Conservation (phyloP, 768 basidiomycete genomes). For the Pisolithus orientalis region DNA sequence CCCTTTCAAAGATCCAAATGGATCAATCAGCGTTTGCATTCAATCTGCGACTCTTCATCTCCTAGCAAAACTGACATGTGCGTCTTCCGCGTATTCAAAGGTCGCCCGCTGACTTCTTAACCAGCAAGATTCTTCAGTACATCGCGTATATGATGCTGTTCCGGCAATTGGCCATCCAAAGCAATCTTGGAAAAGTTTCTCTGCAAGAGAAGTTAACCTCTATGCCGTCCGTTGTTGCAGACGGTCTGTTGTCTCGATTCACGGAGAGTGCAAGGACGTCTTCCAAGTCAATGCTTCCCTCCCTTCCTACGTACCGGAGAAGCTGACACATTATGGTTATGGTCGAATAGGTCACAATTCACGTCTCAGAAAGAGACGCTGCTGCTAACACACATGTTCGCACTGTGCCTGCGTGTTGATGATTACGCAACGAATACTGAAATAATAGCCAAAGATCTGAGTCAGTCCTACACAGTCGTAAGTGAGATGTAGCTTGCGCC, state of each 20-base stretch:
- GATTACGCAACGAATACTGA: slow-evolving; percentile 67
- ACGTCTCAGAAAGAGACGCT: slow-evolving; percentile 69
- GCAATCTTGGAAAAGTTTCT: slow-evolving; percentile 40
- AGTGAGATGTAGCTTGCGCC: slow-evolving; percentile 21
- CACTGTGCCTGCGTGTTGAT: slow-evolving; percentile 74
- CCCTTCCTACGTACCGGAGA: not conserved
- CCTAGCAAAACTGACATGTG: slow-evolving; percentile 60
- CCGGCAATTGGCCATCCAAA: slow-evolving; percentile 37
- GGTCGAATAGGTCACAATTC: slow-evolving; percentile 32
- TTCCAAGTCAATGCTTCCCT: slow-evolving; percentile 42
- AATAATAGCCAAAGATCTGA: slow-evolving; percentile 67
- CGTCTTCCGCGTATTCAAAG: slow-evolving; percentile 17
- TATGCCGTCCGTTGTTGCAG: slow-evolving; percentile 60
- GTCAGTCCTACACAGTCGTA: slow-evolving; percentile 60
- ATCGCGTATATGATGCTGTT: slow-evolving; percentile 80
- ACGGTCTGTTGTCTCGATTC: slow-evolving; percentile 73
- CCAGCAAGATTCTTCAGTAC: slow-evolving; percentile 72
- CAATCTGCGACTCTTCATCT: slow-evolving; percentile 34
- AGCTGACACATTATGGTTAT: not conserved
- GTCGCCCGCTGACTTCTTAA: not conserved
- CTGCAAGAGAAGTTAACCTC: slow-evolving; percentile 50
- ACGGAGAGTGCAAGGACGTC: slow-evolving; percentile 69
- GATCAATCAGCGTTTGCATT: slow-evolving; percentile 60
- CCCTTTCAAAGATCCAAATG: slow-evolving; percentile 61
- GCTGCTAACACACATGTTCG: slow-evolving; percentile 74